Base-by-base conservation (phyloP, 202 grass and related monocot genomes). In the Panicum virgatum region DNA sequence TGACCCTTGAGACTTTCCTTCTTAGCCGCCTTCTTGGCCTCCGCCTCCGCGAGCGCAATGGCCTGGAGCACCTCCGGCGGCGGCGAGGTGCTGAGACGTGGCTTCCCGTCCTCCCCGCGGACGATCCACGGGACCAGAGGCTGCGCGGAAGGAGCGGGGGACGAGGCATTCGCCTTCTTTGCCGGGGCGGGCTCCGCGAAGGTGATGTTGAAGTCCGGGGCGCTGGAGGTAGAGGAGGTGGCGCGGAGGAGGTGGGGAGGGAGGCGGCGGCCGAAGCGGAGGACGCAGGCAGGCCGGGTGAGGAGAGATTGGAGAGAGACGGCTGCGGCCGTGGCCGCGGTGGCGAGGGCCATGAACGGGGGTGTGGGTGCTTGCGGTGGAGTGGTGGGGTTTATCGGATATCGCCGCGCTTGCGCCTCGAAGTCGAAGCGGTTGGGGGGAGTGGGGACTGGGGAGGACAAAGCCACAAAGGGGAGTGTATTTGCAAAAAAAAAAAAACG, bases 81-180 rank as follows among this genome's bases (percentile, higher is more conserved):
- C 61, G 86, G 84, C 1, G 69, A 42, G 76, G 88, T 91, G 73
- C 84, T 80, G 69, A 98, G 70, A 67, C 42, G 12, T 47, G 88
- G 76, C 53, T 90, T 90, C 0, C 92, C 96, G 43, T 95, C 80
- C 73, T 83, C 69, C 20, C 88, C 94, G 52, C 88, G 88, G 6
- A 90, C 73, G 19, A 94, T 92, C 88, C 88, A 94, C 7, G 94
- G 88, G 6, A 92, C 90, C 69, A 81, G 81, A 27, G 87, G 79
- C 72, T 91, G 65, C 37, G 83, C 46, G 20, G 88, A 83, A 32
- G 74, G 1, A 69, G 76, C 2, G 14, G 89, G n/a, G 9, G 30
- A 45, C 42, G 85, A 60, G 77, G 85, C n/a, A n/a, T n/a, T n/a
- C n/a, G n/a, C 15, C 73, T 90, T 93, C 45, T 90, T 91, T 1